phyloP scores from a whole-genome alignment of 176 grass and related monocot genomes.

The Triticum timopheevii region DNA sequence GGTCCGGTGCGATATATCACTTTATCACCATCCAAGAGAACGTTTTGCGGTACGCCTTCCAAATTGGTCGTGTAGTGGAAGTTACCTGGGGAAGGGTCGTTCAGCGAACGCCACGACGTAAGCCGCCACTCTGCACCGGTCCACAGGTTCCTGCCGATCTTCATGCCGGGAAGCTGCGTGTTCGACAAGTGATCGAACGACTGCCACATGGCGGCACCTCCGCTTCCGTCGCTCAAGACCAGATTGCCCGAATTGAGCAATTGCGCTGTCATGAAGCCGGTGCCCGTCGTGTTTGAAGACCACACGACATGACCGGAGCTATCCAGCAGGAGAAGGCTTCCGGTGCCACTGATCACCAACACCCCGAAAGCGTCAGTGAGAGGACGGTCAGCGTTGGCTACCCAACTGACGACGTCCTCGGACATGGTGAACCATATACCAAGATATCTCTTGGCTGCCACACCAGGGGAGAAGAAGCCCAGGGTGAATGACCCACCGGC shows the following conservation, averaged over 20 bases:
- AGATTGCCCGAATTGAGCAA: conserved; percentile 28
- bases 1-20: background rate
- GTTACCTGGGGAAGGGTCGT: conserved; percentile 17
- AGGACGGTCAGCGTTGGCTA: conserved; percentile 37
- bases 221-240: background rate
- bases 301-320: background rate
- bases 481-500: conserved; percentile 23
- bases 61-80: background rate
- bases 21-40: background rate
- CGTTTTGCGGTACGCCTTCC: no score
- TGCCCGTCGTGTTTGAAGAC: background rate
- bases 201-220: background rate
- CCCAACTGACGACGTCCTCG: conserved; percentile 35
- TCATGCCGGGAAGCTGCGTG: conserved; percentile 1
- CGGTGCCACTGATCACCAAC: background rate
- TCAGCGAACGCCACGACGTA: background rate
- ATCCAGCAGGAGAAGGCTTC: background rate
- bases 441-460: conserved; percentile 5
- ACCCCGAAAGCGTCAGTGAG: conserved; percentile 18
- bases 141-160: conserved; percentile 14
- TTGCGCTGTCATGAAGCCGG: background rate
- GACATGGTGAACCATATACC: conserved; percentile 46
- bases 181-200: background rate
- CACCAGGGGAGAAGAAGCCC: conserved; percentile 28
- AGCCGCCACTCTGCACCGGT: conserved; percentile 20